Percentiles rank a stretch among this genome's conserved stretches.
These are phyloP conservation scores for Ilyonectria mors-panacis DNA, from an alignment of 2,329 filamentous ascomycete species.

Conservation along the genomic window DNA sequence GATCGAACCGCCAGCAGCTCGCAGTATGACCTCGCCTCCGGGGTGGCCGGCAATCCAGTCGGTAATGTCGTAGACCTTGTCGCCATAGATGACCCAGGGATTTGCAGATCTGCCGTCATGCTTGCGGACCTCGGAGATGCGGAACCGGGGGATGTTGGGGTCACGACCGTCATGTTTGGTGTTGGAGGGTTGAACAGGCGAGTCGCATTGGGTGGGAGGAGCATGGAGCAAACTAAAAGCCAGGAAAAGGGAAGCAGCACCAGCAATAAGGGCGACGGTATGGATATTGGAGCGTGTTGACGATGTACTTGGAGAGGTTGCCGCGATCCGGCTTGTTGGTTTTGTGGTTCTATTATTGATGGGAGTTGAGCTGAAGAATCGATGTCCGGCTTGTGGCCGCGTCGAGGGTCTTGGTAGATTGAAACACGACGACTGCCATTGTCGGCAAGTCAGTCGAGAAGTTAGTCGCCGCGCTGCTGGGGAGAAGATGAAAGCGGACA, in stretches of 20 bases:
- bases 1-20: slow-evolving; percentile 74
- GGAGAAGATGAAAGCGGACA: slow-evolving; percentile 40
- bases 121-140: slow-evolving; percentile 65
- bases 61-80: slow-evolving; percentile 79
- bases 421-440: slow-evolving; percentile 29
- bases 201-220: slow-evolving; percentile 40
- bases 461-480: slow-evolving; percentile 34
- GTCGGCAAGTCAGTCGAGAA: slow-evolving; percentile 28
- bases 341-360: slow-evolving; percentile 9
- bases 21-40: slow-evolving; percentile 77
- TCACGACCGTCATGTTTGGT: slow-evolving; percentile 50
- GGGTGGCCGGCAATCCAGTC: slow-evolving; percentile 77
- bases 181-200: slow-evolving; percentile 12
- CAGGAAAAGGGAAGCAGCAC: slow-evolving; percentile 38
- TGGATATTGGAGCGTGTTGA: slow-evolving; percentile 20
- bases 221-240: slow-evolving; percentile 39
- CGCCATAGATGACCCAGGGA: slow-evolving; percentile 76
- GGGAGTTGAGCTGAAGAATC: slow-evolving; percentile 24
- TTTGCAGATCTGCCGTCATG: slow-evolving; percentile 66
- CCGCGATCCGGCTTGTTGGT: not conserved
- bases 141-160: slow-evolving; percentile 63
- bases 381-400: slow-evolving; percentile 30
- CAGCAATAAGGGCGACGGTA: slow-evolving; percentile 30
- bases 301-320: slow-evolving; percentile 3
- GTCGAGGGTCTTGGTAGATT: slow-evolving; percentile 22